phyloP scores from a whole-genome alignment of 148 eudicot species.

The Spergularia marina region DNA sequence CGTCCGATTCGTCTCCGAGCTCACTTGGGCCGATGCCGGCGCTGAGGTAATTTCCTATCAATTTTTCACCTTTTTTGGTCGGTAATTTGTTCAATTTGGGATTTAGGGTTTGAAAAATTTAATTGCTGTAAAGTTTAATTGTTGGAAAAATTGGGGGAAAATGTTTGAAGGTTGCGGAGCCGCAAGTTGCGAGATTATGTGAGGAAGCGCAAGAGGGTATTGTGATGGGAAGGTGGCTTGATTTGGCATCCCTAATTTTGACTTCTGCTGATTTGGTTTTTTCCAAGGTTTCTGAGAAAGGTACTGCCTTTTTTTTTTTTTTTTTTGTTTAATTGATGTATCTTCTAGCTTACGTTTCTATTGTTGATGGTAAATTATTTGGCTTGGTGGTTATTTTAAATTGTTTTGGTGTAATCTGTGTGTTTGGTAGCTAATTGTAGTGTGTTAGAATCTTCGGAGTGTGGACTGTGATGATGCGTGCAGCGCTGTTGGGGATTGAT shows the following conservation, averaged over 20 bases:
- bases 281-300: constrained; percentile 78
- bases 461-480: not conserved
- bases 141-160: not conserved
- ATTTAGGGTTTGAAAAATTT: not conserved
- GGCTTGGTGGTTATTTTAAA: not conserved
- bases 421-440: not conserved
- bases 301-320: constrained; percentile 27
- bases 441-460: not conserved
- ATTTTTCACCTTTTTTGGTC: not conserved
- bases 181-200: constrained; percentile 57
- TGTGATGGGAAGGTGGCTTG: constrained; percentile 63
- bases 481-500: too few species aligned
- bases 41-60: constrained; percentile 55
- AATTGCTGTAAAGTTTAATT: not conserved
- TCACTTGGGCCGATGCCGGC: constrained; percentile 95
- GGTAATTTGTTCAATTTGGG: not conserved
- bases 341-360: not conserved
- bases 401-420: not conserved
- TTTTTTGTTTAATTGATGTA: not conserved
- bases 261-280: constrained; percentile 82
- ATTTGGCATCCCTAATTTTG: constrained; percentile 71
- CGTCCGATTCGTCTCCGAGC: constrained; percentile 74
- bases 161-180: constrained; percentile 63
- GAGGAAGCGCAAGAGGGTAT: constrained; percentile 79
- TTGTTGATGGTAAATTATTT: not conserved